phyloP scores from a whole-genome alignment of 495 filamentous ascomycete genomes.

The Daldinia vernicosa region DNA sequence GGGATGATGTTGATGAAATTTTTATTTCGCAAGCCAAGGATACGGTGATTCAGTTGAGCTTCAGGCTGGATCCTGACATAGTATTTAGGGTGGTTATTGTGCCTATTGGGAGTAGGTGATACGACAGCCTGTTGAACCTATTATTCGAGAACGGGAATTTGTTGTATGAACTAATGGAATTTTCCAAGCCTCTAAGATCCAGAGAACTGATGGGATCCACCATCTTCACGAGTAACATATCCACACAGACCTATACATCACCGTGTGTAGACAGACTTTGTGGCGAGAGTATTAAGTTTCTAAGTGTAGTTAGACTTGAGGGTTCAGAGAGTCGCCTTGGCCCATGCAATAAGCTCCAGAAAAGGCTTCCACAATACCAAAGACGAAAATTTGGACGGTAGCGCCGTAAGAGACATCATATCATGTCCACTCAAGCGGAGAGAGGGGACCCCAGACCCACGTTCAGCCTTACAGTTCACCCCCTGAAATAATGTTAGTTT shows the following conservation, averaged over 20 bases:
- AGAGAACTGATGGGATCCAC: neutral
- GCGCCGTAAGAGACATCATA: slow-evolving; percentile 1
- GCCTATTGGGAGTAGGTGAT: neutral
- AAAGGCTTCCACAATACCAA: neutral
- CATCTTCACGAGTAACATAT: neutral
- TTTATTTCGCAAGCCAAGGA: slow-evolving; percentile 8
- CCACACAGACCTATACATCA: slow-evolving; percentile 1
- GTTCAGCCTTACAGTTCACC: neutral
- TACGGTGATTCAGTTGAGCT: neutral
- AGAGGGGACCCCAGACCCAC: slow-evolving; percentile 12
- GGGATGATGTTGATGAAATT: neutral
- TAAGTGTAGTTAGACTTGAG: slow-evolving; percentile 10
- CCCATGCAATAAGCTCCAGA: neutral
- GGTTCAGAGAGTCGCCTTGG: slow-evolving; percentile 9
- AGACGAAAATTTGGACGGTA: slow-evolving; percentile 14
- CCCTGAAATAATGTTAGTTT: no score
- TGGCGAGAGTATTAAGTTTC: slow-evolving; percentile 5
- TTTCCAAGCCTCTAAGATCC: neutral
- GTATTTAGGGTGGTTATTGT: neutral
- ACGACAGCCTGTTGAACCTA: slow-evolving; percentile 1
- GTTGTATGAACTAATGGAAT: slow-evolving; percentile 8
- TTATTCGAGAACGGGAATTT: neutral
- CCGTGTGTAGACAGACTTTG: neutral
- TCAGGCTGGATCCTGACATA: slow-evolving; percentile 17
- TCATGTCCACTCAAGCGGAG: neutral